Evolutionary conservation across 495 filamentous ascomycete species (phyloP).

Genomic region (Penicillium parvum): DNA sequence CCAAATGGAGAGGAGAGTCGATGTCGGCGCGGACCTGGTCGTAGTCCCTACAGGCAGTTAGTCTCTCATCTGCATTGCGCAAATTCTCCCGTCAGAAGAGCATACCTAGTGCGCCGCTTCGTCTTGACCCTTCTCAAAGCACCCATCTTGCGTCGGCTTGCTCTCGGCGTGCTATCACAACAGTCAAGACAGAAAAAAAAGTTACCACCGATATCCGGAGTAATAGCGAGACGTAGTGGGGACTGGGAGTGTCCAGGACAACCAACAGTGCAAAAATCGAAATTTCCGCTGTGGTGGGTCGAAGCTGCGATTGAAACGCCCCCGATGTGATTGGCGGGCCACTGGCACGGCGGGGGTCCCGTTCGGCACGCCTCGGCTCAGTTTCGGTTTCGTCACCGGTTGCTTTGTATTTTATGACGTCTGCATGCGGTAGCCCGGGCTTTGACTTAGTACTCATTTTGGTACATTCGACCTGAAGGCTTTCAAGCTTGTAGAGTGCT

Average conservation of each 20-base stretch:
- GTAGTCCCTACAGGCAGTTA: slow-evolving; percentile 58
- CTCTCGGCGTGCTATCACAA: slow-evolving; percentile 8
- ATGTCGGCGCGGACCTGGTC: slow-evolving; percentile 87
- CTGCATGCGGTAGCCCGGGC: slow-evolving; percentile 29
- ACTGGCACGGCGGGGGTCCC: slow-evolving; percentile 47
- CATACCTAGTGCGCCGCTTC: slow-evolving; percentile 56
- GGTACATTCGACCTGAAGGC: background rate
- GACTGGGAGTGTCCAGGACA: slow-evolving; percentile 25
- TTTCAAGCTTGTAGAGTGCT: too few relatives aligned
- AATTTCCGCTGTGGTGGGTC: slow-evolving; percentile 33
- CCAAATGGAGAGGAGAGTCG: slow-evolving; percentile 67
- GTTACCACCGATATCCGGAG: slow-evolving; percentile 45
- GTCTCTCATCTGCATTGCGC: background rate
- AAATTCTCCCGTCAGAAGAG: background rate
- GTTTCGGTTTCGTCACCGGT: slow-evolving; percentile 33
- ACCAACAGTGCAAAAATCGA: slow-evolving; percentile 14
- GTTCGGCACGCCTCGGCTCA: slow-evolving; percentile 55
- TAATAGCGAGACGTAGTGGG: slow-evolving; percentile 26
- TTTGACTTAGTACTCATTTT: too few relatives aligned
- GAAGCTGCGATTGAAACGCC: slow-evolving; percentile 26
- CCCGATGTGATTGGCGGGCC: slow-evolving; percentile 30
- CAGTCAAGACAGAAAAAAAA: slow-evolving; percentile 22
- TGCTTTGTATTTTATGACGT: slow-evolving; percentile 40
- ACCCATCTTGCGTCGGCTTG: slow-evolving; percentile 46
- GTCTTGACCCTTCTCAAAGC: slow-evolving; percentile 53